Percentiles rank a stretch among this genome's conserved stretches.
Conservation (phyloP, 1,284 basidiomycete species). For the Pseudozyma sp. region DNA sequence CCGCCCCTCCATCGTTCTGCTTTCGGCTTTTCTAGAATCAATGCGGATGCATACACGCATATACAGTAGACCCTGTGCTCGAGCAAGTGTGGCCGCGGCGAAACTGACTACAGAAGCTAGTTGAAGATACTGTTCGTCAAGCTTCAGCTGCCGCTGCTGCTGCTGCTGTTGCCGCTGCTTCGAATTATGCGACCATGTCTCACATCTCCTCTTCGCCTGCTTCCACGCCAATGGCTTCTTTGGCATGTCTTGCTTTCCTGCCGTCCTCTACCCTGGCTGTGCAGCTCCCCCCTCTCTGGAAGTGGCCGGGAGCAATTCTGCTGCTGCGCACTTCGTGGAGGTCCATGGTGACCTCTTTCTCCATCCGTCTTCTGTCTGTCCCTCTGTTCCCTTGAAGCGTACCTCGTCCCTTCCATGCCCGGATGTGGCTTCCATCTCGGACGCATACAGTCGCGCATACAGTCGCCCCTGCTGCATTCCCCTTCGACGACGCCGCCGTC, state of each 20-base stretch:
- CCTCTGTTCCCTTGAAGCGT: conserved; percentile 6
- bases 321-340: conserved; percentile 4
- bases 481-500: background rate
- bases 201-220: background rate
- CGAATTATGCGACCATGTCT: background rate
- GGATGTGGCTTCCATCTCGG: conserved; percentile 35
- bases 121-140: background rate
- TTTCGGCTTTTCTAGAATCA: too few species aligned
- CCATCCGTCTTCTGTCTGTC: conserved; percentile 1
- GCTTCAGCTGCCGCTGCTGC: conserved; percentile 1
- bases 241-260: background rate
- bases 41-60: too few species aligned
- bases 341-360: background rate
- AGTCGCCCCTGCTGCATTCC: conserved; percentile 14
- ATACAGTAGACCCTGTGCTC: too few species aligned
- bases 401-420: conserved; percentile 17
- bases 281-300: background rate
- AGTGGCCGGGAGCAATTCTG: background rate
- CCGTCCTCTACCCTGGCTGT: background rate
- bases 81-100: too few species aligned
- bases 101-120: too few species aligned
- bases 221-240: background rate
- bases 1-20: too few species aligned
- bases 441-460: conserved; percentile 3
- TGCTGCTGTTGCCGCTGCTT: too few species aligned